Base-by-base conservation (phyloP, 1,284 basidiomycete species). In the Ganoderma leucocontextum region DNA sequence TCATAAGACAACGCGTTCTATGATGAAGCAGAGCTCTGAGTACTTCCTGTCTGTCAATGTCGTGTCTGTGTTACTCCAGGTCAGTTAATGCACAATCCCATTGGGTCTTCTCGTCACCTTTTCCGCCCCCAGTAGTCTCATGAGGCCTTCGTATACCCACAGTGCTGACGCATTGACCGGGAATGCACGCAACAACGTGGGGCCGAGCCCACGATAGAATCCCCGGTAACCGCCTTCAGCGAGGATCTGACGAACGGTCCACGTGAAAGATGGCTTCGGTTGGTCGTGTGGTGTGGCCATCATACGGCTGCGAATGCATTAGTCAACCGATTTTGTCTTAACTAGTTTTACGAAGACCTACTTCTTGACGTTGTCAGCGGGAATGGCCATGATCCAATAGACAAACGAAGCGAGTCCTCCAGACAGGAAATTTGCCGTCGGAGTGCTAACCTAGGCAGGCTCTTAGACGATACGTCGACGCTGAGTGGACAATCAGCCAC, bases 341-440 rank as follows among this genome's bases (percentile, higher is more conserved):
- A 19, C 29, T 55, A 59, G 0, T 57, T 49, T 33, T 8, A 17
- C 13, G 9, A 35, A 3, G n/a, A 60, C 82, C 72, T 75, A 91
- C 91, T 92, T 93, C 80, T 95, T 95, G 69, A 93, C 82, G 74
- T 91, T 92, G 78, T 95, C 93, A 36, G 90, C 87, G 0, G 92
- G 91, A 60, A 93, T 92, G 22, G 87, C 91, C 80, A 90, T 87
- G 22, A 86, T 80, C 90, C 90, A 91, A 78, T 85, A 91, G 13
- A 81, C 83, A 73, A 91, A 88, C 10, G 89, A 85, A 35, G 81
- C 87, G 42, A 91, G 79, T 6, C 91, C 91, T 29, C 92, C 92
- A 2, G 91, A 86, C 19, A 93, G 77, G 77, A 94, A 93, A 71
- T 90, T 93, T 6, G 91, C 86, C 12, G 85, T 79, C 4, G 87